These are phyloP conservation scores for Alternaria sp. DNA, from an alignment of 2,329 filamentous ascomycete genomes.

Conservation along the genomic window DNA sequence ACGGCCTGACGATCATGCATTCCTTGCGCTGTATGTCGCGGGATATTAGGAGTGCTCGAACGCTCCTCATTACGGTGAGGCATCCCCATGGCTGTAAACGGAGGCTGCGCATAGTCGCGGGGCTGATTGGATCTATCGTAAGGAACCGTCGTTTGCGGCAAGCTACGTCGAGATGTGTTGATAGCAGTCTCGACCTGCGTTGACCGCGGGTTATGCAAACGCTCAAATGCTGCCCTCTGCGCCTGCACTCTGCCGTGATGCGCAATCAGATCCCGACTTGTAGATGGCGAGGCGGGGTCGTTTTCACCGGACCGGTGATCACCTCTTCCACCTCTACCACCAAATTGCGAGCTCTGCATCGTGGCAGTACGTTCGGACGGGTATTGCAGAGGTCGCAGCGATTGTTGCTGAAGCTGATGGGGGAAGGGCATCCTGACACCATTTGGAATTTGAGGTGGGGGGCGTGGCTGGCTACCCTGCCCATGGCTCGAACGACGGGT, in stretches of 20 bases:
- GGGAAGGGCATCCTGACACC: background rate
- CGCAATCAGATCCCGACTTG: background rate
- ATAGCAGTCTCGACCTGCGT: constrained; percentile 3
- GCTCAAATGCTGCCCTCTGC: constrained; percentile 24
- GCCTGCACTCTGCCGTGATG: constrained; percentile 19
- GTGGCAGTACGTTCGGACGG: background rate
- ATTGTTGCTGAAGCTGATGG: background rate
- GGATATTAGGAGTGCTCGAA: constrained; percentile 4
- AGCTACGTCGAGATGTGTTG: constrained; percentile 12
- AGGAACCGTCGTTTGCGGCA: constrained; percentile 15
- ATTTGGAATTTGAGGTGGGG: background rate
- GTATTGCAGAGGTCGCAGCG: background rate
- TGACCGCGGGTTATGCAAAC: constrained; percentile 13
- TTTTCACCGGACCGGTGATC: constrained; percentile 35
- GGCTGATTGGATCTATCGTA: constrained; percentile 20
- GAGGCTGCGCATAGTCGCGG: constrained; percentile 2
- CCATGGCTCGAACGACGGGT: background rate
- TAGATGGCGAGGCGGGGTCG: constrained; percentile 9
- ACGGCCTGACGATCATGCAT: background rate
- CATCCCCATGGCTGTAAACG: background rate
- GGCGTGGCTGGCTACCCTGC: background rate
- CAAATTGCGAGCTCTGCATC: background rate
- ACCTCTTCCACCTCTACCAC: background rate
- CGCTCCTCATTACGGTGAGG: constrained; percentile 8
- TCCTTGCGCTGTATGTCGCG: background rate